Percentiles rank a stretch among this genome's conserved stretches.
phyloP scores from a whole-genome alignment of 2,329 filamentous ascomycete species.

The Pseudogymnoascus sp. region DNA sequence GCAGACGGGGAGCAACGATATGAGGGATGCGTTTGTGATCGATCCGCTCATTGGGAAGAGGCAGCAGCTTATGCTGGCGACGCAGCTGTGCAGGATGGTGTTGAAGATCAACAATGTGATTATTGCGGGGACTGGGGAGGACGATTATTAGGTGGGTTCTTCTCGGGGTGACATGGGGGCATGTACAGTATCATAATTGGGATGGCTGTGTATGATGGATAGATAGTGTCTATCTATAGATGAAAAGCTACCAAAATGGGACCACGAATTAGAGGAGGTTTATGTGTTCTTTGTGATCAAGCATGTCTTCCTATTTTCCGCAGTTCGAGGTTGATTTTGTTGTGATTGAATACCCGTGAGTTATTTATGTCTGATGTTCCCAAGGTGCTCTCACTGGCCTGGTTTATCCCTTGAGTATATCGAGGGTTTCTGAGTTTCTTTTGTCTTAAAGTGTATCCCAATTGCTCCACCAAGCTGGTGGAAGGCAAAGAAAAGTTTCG shows the following conservation, averaged over 20 bases:
- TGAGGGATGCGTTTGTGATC: slow-evolving; percentile 97
- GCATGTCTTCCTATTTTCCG: not conserved
- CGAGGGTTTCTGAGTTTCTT: not conserved
- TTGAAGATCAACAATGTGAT: slow-evolving; percentile 97
- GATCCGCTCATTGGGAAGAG: slow-evolving; percentile 97
- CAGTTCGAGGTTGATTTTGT: not conserved
- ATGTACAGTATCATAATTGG: slow-evolving; percentile 11
- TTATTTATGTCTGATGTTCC: not conserved
- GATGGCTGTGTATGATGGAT: slow-evolving; percentile 8
- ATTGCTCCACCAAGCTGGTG: not conserved
- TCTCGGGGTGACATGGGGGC: not conserved
- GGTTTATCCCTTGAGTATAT: not conserved
- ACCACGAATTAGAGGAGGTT: slow-evolving; percentile 7
- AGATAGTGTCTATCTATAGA: slow-evolving; percentile 11
- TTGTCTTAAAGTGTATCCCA: not conserved
- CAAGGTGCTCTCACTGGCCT: not conserved
- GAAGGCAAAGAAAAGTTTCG: not conserved
- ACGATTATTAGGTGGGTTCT: slow-evolving; percentile 61
- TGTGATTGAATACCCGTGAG: not conserved
- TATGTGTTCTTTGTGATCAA: not conserved
- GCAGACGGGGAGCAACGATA: slow-evolving; percentile 89
- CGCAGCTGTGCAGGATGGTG: slow-evolving; percentile 96
- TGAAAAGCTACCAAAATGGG: slow-evolving; percentile 8
- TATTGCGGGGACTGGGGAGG: slow-evolving; percentile 76
- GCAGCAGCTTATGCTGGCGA: slow-evolving; percentile 92